Percentiles rank a stretch among this genome's conserved stretches.
Conservation (phyloP, 164 flowering plant species). For the Sedum album region DNA sequence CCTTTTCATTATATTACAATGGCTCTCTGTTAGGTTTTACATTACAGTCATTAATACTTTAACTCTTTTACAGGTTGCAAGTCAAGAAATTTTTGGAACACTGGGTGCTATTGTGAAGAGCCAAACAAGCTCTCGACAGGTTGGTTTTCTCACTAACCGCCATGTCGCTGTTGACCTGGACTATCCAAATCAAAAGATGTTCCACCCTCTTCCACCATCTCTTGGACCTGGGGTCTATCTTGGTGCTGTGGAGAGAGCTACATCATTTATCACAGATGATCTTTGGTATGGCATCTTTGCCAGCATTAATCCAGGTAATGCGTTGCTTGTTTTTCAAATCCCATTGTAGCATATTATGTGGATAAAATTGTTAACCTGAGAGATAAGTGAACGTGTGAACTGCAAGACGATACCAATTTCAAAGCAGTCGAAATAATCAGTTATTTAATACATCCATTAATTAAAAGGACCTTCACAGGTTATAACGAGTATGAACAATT, state of each 20-base stretch:
- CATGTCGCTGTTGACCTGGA: conserved; percentile 96
- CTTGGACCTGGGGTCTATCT: conserved; percentile 97
- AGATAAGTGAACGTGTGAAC: neutral
- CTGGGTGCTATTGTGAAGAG: conserved; percentile 94
- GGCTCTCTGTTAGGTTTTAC: neutral
- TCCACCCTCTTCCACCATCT: conserved; percentile 94
- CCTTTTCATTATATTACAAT: neutral
- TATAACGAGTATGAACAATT: neutral
- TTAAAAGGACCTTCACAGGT: neutral
- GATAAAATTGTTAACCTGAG: neutral
- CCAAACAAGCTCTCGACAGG: conserved; percentile 73
- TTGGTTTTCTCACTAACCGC: conserved; percentile 94
- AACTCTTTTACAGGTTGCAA: conserved; percentile 58
- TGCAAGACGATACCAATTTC: neutral
- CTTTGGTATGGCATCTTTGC: conserved; percentile 99
- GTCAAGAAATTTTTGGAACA: conserved; percentile 94
- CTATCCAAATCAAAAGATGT: conserved; percentile 97
- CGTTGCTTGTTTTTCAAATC: conserved; percentile 5
- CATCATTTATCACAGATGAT: conserved; percentile 96
- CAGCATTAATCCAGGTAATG: conserved; percentile 89
- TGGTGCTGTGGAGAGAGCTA: conserved; percentile 98
- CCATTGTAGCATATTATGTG: neutral
- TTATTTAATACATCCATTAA: neutral
- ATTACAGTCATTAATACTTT: neutral
- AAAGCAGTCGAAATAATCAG: neutral